These are phyloP conservation scores for Candida corydali DNA, from an alignment of 805 yeast species.

Conservation along the genomic window DNA sequence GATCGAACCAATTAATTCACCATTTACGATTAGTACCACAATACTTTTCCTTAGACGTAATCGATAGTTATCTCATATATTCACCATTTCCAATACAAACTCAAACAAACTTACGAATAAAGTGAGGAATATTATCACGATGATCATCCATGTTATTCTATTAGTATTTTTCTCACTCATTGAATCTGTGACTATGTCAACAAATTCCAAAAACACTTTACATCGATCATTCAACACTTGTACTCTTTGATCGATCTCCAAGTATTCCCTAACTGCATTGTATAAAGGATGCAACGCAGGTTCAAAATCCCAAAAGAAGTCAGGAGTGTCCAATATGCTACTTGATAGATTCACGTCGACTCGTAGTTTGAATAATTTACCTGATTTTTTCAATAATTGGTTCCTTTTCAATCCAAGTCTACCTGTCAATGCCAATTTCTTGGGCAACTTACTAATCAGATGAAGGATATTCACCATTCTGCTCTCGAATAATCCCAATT, in stretches of 20 bases:
- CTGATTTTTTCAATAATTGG: constrained; percentile 83
- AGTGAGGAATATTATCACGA: constrained; percentile 74
- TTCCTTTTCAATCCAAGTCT: constrained; percentile 78
- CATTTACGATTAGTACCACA: too few relatives aligned
- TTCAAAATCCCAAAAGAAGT: constrained; percentile 91
- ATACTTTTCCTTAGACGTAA: too few relatives aligned
- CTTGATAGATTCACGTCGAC: constrained; percentile 93
- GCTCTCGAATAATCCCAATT: constrained; percentile 85
- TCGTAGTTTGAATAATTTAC: constrained; percentile 81
- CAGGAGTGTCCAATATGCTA: constrained; percentile 90
- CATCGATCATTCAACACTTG: constrained; percentile 92
- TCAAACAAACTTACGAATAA: constrained; percentile 74
- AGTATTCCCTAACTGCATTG: constrained; percentile 81
- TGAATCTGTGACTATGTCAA: constrained; percentile 89
- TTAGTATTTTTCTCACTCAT: constrained; percentile 92
- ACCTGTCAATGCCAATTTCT: constrained; percentile 86
- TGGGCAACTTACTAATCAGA: constrained; percentile 86
- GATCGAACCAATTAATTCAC: too few relatives aligned
- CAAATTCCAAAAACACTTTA: constrained; percentile 87
- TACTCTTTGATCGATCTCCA: constrained; percentile 93
- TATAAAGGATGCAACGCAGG: constrained; percentile 94
- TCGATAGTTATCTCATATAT: too few relatives aligned
- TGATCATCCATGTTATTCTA: constrained; percentile 85
- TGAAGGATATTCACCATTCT: constrained; percentile 80
- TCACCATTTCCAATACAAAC: constrained; percentile 56